Percentiles rank a stretch among this genome's conserved stretches.
Evolutionary conservation across 768 basidiomycete genomes (phyloP).

Genomic region (Kwoniella sp.): DNA sequence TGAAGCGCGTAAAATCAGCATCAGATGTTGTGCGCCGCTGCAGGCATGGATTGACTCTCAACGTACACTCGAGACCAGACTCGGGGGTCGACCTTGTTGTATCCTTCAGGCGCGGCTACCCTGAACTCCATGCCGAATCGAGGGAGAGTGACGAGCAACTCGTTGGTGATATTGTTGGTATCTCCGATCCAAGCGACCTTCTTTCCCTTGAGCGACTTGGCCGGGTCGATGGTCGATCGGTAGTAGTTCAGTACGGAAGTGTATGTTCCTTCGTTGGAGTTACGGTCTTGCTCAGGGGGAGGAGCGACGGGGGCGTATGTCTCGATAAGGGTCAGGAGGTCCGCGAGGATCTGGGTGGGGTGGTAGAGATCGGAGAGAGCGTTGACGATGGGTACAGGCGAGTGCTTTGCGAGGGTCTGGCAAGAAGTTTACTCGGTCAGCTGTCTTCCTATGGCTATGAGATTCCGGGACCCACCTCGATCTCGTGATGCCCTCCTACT

Average conservation of each 20-base stretch:
- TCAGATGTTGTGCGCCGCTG: too few species aligned
- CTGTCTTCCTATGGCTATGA: not conserved
- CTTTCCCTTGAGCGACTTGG: conserved; percentile 68
- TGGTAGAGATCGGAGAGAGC: conserved; percentile 96
- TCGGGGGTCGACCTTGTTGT: conserved; percentile 58
- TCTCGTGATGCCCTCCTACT: conserved; percentile 87
- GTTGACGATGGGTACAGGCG: conserved; percentile 91
- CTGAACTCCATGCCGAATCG: conserved; percentile 84
- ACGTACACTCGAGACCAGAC: conserved; percentile 81
- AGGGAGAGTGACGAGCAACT: conserved; percentile 94
- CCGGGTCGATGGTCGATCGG: conserved; percentile 53
- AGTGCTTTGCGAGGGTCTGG: conserved; percentile 86
- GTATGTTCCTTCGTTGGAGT: conserved; percentile 14
- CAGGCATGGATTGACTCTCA: not conserved
- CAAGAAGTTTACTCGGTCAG: not conserved
- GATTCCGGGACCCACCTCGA: conserved; percentile 67
- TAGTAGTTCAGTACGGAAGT: conserved; percentile 26
- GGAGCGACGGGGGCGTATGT: conserved; percentile 53
- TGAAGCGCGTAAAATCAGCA: not conserved
- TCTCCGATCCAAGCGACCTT: conserved; percentile 94
- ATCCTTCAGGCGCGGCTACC: conserved; percentile 73
- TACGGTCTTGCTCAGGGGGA: conserved; percentile 9
- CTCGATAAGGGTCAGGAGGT: conserved; percentile 86
- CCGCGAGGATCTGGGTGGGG: conserved; percentile 92
- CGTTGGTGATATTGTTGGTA: conserved; percentile 91